phyloP scores from a whole-genome alignment of 306 rosid genomes.

The Prunus kanzakura region DNA sequence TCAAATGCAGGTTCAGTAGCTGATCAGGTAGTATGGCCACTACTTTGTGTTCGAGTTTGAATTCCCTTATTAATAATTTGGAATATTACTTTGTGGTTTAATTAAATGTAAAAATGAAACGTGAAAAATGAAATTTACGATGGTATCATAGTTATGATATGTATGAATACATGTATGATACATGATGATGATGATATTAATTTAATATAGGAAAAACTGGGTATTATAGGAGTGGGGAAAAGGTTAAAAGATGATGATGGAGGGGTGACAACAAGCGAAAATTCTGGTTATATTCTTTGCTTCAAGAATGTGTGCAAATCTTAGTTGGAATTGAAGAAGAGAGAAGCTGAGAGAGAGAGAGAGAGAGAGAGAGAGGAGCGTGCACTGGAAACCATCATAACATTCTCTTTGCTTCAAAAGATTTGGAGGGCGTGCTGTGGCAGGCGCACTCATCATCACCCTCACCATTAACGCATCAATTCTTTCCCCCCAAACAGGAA shows the following conservation, averaged over 20 bases:
- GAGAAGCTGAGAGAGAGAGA: conserved; percentile 15
- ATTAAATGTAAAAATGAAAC: accelerated
- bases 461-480: conserved; percentile 35
- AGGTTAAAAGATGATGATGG: conserved; percentile 61
- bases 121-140: too few relatives aligned
- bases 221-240: conserved; percentile 12
- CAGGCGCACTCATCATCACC: conserved; percentile 64
- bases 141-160: neutral
- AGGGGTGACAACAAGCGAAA: conserved; percentile 56
- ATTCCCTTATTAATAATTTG: too few relatives aligned
- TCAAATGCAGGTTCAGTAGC: too few relatives aligned
- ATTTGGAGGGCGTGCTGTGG: conserved; percentile 61
- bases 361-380: conserved; percentile 44
- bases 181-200: conserved; percentile 25
- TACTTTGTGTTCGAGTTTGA: too few relatives aligned
- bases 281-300: conserved; percentile 38
- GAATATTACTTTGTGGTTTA: too few relatives aligned
- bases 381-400: conserved; percentile 67
- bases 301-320: conserved; percentile 54
- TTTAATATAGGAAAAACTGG: neutral
- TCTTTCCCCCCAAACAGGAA: conserved; percentile 9
- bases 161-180: conserved; percentile 3
- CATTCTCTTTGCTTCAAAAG: conserved; percentile 72
- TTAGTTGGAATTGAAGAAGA: conserved; percentile 28
- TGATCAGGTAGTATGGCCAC: too few relatives aligned